A percentile compares a stretch with the other conserved stretches of the same genome.
Conservation (phyloP, 257 asterid genomes). For the Forsythia suspensa region DNA sequence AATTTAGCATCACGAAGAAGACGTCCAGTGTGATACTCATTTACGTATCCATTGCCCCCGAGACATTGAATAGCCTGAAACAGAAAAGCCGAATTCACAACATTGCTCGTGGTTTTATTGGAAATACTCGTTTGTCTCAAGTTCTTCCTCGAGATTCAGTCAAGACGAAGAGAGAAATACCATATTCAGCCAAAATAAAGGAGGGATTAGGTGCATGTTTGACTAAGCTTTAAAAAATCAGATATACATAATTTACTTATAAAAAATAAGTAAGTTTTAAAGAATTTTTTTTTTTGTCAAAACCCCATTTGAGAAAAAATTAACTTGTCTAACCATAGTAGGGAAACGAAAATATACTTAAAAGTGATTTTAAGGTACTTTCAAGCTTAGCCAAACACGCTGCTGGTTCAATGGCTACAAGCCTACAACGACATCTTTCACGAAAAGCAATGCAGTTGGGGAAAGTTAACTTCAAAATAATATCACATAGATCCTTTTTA, state of each 20-base stretch:
- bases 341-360: neutral
- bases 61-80: conserved; percentile 94
- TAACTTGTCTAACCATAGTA: neutral
- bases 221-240: too few species aligned
- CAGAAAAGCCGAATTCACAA: neutral
- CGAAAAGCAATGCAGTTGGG: neutral
- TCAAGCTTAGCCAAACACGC: neutral
- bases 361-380: neutral
- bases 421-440: neutral
- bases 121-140: neutral
- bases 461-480: neutral
- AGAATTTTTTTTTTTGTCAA: too few species aligned
- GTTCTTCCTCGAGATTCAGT: neutral
- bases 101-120: neutral
- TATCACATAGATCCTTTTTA: conserved; percentile 19
- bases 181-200: neutral
- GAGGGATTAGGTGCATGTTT: too few species aligned
- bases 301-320: too few species aligned
- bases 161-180: neutral
- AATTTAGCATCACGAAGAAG: conserved; percentile 90
- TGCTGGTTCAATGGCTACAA: neutral
- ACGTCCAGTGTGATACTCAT: conserved; percentile 95
- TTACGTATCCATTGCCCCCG: conserved; percentile 96
- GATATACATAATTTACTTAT: too few species aligned
- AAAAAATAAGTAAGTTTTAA: too few species aligned